Percentiles rank a stretch among this genome's conserved stretches.
These are phyloP conservation scores for Paracamarosporium sp. DNA, from an alignment of 2,329 filamentous ascomycete species.

Conservation along the genomic window DNA sequence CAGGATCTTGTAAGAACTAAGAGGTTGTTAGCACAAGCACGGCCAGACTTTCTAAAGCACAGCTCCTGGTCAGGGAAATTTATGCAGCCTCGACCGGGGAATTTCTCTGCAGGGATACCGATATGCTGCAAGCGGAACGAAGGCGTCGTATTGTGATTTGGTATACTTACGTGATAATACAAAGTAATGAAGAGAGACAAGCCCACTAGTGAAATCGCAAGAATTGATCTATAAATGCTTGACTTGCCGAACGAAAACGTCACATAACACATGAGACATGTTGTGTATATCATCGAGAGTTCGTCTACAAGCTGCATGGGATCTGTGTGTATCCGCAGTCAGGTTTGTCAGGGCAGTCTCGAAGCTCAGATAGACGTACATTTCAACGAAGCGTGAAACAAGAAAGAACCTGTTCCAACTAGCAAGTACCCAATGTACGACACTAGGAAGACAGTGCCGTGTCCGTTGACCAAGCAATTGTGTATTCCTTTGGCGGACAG, in stretches of 20 bases:
- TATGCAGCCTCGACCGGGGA: background rate
- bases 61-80: background rate
- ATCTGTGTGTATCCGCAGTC: constrained; percentile 54
- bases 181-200: constrained; percentile 72
- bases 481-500: constrained; percentile 77
- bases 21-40: background rate
- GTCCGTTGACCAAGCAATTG: constrained; percentile 74
- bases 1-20: constrained; percentile 74
- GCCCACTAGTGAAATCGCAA: constrained; percentile 64
- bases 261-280: constrained; percentile 71
- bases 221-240: constrained; percentile 55
- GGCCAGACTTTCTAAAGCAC: background rate
- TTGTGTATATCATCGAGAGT: constrained; percentile 75
- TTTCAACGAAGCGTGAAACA: constrained; percentile 64
- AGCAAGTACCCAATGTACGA: constrained; percentile 67
- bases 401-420: constrained; percentile 67
- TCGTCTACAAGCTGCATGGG: constrained; percentile 76
- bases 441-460: constrained; percentile 78
- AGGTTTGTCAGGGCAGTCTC: background rate
- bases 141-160: background rate
- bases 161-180: constrained; percentile 66
- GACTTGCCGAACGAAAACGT: constrained; percentile 75
- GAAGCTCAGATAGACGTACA: background rate
- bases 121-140: background rate
- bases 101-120: background rate